phyloP scores from a whole-genome alignment of 192 early-diverging fungal species.

The Chytriomyces hyalinus region DNA sequence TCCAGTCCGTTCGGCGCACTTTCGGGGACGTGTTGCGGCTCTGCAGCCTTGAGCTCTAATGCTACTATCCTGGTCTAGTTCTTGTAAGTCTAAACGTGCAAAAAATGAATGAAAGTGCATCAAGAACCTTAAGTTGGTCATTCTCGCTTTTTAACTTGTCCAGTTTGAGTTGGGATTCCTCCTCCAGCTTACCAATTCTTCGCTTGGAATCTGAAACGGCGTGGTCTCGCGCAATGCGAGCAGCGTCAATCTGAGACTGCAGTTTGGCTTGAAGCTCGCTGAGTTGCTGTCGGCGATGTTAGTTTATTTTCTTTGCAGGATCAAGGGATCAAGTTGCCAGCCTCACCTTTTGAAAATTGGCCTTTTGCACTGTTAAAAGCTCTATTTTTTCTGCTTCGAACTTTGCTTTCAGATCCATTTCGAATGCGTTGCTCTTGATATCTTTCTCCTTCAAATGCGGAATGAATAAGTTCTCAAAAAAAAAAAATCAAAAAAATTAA shows the following conservation, averaged over 20 bases:
- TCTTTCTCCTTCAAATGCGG: no score
- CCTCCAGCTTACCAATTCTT: constrained; percentile 19
- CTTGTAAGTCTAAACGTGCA: not conserved
- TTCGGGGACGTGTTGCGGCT: not conserved
- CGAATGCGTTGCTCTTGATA: no score
- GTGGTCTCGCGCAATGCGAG: constrained; percentile 24
- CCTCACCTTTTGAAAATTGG: constrained; percentile 31
- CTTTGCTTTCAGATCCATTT: not conserved
- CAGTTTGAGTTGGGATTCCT: constrained; percentile 27
- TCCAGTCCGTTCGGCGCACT: not conserved
- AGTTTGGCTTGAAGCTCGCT: constrained; percentile 3
- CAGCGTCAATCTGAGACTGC: constrained; percentile 34
- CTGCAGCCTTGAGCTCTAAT: constrained; percentile 27
- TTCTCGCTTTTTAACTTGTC: constrained; percentile 31
- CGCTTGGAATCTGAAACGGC: constrained; percentile 6
- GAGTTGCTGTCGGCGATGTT: constrained; percentile 13
- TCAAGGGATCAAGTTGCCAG: not conserved
- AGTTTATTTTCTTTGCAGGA: not conserved
- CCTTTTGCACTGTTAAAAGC: constrained; percentile 27
- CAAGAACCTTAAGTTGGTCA: constrained; percentile 29
- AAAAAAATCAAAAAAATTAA: no score
- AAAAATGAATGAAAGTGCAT: not conserved
- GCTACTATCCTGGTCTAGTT: constrained; percentile 18
- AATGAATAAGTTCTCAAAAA: no score
- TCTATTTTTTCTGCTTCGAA: constrained; percentile 30